Conservation (phyloP, 2,329 filamentous ascomycete species). For the Nannizziopsis barbatae region DNA sequence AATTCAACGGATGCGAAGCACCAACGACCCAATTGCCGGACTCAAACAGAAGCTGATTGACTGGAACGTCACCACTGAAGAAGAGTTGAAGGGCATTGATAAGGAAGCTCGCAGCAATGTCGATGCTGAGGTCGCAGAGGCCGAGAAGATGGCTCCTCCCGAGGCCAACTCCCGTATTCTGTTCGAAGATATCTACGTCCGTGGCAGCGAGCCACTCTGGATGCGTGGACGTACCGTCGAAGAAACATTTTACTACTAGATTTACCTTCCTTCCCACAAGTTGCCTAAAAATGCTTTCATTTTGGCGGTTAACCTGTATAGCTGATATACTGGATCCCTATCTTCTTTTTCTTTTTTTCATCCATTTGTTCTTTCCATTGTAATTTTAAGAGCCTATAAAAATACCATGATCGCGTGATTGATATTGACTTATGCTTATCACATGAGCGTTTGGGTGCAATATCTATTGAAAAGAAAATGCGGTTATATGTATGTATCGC, state of each 20-base stretch:
- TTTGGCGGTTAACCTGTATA: constrained; percentile 5
- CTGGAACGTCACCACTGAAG: constrained; percentile 82
- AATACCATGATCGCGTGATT: constrained; percentile 3
- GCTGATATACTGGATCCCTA: neutral
- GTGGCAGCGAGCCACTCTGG: constrained; percentile 75
- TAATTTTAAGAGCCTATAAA: constrained; percentile 9
- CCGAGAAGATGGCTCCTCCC: constrained; percentile 76
- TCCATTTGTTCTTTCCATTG: constrained; percentile 1
- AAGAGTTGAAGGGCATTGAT: constrained; percentile 91
- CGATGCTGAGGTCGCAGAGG: constrained; percentile 78
- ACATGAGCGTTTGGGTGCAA: neutral
- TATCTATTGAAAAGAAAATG: neutral
- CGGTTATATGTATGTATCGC: too few species aligned
- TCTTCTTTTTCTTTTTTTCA: neutral
- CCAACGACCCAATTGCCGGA: constrained; percentile 94
- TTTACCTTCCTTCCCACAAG: neutral
- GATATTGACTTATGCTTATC: neutral
- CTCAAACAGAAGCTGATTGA: constrained; percentile 97
- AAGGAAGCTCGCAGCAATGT: constrained; percentile 81
- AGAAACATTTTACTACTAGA: constrained; percentile 75
- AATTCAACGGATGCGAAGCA: constrained; percentile 98
- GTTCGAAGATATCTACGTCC: constrained; percentile 93
- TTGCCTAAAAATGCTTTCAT: neutral
- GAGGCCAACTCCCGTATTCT: constrained; percentile 71
- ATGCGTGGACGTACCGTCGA: constrained; percentile 78